Percentiles rank a stretch among this genome's conserved stretches.
Evolutionary conservation across 805 yeast species (phyloP).

Genomic region (Ogataea pini): DNA sequence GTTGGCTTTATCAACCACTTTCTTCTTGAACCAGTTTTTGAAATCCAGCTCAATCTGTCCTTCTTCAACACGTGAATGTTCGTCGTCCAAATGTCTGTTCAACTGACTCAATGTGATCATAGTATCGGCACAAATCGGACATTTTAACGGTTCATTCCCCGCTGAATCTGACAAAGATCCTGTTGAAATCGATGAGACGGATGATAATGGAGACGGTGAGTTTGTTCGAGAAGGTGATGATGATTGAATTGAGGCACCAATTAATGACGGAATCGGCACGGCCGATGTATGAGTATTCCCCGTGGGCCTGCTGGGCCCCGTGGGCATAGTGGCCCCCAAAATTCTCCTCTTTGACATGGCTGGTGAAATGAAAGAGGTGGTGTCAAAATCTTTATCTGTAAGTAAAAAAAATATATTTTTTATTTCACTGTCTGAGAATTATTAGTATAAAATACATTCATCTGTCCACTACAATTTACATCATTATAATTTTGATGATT

Average conservation of each 20-base stretch:
- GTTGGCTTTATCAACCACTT: constrained; percentile 39
- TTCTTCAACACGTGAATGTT: constrained; percentile 42
- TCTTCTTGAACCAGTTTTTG: constrained; percentile 45
- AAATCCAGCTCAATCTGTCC: constrained; percentile 37
- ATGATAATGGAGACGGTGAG: constrained; percentile 14
- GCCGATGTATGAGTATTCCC: too few relatives aligned
- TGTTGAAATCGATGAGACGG: constrained; percentile 11
- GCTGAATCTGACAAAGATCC: constrained; percentile 3
- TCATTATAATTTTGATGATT: background rate
- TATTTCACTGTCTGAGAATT: too few relatives aligned
- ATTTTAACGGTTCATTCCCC: constrained; percentile 28
- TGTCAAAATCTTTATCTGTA: background rate
- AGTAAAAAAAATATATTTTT: background rate
- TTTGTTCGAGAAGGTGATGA: constrained; percentile 9
- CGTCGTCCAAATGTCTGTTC: constrained; percentile 72
- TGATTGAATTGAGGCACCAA: background rate
- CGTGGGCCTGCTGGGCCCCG: too few relatives aligned
- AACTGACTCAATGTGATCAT: constrained; percentile 57
- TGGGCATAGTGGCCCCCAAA: constrained; percentile 16
- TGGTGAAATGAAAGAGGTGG: background rate
- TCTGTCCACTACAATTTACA: too few relatives aligned
- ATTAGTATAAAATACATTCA: too few relatives aligned
- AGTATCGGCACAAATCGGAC: constrained; percentile 71
- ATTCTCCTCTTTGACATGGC: constrained; percentile 28
- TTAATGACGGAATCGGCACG: background rate